Evolutionary conservation across 495 filamentous ascomycete species (phyloP).

Genomic region (Hyaloscypha bicolor): DNA sequence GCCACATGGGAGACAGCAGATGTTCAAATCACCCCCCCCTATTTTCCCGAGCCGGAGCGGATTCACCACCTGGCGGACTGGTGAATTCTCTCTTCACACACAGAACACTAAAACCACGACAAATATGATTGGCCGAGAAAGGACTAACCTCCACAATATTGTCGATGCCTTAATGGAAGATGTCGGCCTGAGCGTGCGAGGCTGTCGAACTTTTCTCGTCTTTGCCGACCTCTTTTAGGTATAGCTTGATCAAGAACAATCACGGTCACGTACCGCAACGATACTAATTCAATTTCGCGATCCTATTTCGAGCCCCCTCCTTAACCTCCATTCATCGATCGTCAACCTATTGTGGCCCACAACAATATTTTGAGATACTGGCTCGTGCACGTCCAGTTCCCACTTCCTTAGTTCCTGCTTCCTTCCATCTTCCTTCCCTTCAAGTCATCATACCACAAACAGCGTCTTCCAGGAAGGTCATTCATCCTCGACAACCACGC

Average conservation of each 20-base stretch:
- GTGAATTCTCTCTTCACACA: no score
- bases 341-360: background rate
- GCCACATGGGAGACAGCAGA: no score
- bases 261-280: background rate
- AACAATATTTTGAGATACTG: background rate
- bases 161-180: no score
- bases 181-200: background rate
- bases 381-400: background rate
- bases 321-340: background rate
- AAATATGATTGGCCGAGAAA: no score
- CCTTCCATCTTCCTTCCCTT: background rate
- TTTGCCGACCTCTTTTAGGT: background rate
- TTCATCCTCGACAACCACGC: background rate
- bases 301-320: background rate
- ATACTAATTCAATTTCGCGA: background rate
- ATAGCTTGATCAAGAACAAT: background rate
- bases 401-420: background rate
- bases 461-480: background rate
- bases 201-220: background rate
- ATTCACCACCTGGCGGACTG: no score
- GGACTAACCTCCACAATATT: no score
- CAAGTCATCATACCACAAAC: background rate
- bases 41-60: no score
- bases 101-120: no score
- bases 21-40: no score